These are phyloP conservation scores for Solanum ahanhuiri DNA, from an alignment of 257 asterid species.

Conservation along the genomic window DNA sequence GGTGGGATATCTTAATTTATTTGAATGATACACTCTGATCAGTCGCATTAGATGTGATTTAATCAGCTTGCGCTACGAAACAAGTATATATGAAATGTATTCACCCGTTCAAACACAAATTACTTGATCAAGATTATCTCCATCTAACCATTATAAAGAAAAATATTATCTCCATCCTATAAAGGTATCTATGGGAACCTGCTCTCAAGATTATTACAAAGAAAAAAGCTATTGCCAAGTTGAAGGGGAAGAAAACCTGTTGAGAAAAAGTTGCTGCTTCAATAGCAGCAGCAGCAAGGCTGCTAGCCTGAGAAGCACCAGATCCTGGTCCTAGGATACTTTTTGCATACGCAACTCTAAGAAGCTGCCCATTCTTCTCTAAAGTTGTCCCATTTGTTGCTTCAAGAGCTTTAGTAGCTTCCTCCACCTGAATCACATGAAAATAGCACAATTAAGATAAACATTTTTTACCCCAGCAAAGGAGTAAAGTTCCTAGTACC, in stretches of 20 bases:
- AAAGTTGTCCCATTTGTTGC: constrained; percentile 83
- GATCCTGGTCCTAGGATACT: constrained; percentile 89
- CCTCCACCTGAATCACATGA: constrained; percentile 56
- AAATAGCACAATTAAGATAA: constrained; percentile 1
- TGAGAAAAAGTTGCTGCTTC: constrained; percentile 99
- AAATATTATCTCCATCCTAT: neutral
- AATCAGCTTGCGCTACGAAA: neutral
- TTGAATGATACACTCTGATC: neutral
- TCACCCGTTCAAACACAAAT: neutral
- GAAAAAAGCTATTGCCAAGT: neutral
- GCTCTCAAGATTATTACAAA: neutral
- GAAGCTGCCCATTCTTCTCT: constrained; percentile 97
- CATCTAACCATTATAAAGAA: neutral
- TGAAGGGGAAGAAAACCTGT: constrained; percentile 51
- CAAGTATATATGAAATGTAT: neutral
- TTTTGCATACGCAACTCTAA: constrained; percentile 98
- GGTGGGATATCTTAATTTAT: neutral
- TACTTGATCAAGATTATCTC: neutral
- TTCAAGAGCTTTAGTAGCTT: constrained; percentile 90
- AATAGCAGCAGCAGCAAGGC: constrained; percentile 99
- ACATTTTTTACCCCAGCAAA: neutral
- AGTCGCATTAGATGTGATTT: neutral
- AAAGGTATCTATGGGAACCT: neutral
- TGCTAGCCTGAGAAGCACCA: constrained; percentile 75
- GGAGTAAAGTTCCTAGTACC: neutral